Base-by-base conservation (phyloP, 1,139 yeast species). In the Yamadazyma dushanensis region DNA sequence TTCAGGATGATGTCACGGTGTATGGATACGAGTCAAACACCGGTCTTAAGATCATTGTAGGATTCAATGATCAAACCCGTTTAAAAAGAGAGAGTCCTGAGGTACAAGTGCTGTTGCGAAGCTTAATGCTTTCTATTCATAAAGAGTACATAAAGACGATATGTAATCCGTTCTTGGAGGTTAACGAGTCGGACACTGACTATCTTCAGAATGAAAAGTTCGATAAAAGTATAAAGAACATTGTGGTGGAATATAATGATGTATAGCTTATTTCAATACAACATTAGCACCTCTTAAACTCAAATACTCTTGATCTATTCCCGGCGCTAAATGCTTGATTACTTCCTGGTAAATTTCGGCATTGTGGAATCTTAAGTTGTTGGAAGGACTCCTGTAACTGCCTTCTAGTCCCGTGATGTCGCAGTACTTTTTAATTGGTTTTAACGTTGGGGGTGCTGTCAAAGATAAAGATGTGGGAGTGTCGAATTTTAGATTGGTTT, bases 401-500 rank as follows among this genome's bases (percentile, higher is more conserved):
- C 90, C 94, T 36, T 79, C 83, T 17, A 92, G 67, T 0, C 98
- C 98, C 0, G 98, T 92, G 35, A 92, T 80, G 58, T 92, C 98
- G 63, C 98, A 92, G 63, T 89, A 92, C 51, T 80, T 83, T 61
- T 84, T 87, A 15, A 71, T 67, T 0, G 97, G 97, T 47, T 69
- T 73, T 46, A 90, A 62, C 5, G 95, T 83, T 0, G 98, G 98
- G 2, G 97, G 96, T 0, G 97, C 95, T 22, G 78, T 78, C 7
- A 90, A 66, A 14, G 81, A 73, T 34, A 74, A 68, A 55, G 76
- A 82, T 0, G 87, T 80, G 5, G 83, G 71, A 2, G 76, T 70
- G 39, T 73, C 72, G 38, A 66, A 61, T 31, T 65, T 64, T 36
- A 70, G 47, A 48, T 62, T 62, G 16, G 60, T 51, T 45, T 66